Conservation (phyloP, 1,139 yeast species). For the Nakaseomyces glabratus region DNA sequence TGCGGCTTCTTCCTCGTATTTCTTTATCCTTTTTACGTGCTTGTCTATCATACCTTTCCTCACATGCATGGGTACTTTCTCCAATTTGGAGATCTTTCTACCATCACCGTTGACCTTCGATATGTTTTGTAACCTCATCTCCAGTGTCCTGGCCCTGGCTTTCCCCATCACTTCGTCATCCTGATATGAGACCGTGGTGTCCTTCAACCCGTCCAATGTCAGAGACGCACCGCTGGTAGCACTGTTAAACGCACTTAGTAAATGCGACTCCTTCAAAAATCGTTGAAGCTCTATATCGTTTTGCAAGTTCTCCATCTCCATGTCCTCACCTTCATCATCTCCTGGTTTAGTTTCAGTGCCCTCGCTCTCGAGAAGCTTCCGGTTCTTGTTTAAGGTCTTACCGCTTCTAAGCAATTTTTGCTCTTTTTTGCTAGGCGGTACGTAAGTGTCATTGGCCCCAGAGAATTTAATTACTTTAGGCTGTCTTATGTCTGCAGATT, state of each 20-base stretch:
- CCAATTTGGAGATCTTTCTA: conserved; percentile 37
- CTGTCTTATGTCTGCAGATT: conserved; percentile 8
- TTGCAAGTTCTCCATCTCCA: conserved; percentile 44
- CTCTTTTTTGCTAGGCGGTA: conserved; percentile 37
- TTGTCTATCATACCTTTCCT: conserved; percentile 72
- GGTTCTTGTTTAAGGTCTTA: conserved; percentile 24
- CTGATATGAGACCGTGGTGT: conserved; percentile 14
- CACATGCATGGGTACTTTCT: conserved; percentile 80
- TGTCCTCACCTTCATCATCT: conserved; percentile 30
- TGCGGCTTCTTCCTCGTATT: conserved; percentile 65
- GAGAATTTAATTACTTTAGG: conserved; percentile 42
- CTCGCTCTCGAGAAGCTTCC: conserved; percentile 10
- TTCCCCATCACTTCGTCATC: conserved; percentile 75
- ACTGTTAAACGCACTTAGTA: conserved; percentile 47
- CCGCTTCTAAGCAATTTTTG: conserved; percentile 37
- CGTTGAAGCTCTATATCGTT: conserved; percentile 81
- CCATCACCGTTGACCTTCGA: conserved; percentile 44
- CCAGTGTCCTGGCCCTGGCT: conserved; percentile 64
- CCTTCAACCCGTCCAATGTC: conserved; percentile 41
- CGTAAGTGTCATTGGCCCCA: conserved; percentile 24
- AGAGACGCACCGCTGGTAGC: conserved; percentile 69
- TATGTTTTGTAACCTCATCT: conserved; percentile 51
- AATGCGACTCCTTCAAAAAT: conserved; percentile 75
- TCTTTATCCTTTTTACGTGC: conserved; percentile 43
- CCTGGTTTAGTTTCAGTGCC: conserved; percentile 13